phyloP scores from a whole-genome alignment of 257 asterid species.

The Cynanchum wilfordii region DNA sequence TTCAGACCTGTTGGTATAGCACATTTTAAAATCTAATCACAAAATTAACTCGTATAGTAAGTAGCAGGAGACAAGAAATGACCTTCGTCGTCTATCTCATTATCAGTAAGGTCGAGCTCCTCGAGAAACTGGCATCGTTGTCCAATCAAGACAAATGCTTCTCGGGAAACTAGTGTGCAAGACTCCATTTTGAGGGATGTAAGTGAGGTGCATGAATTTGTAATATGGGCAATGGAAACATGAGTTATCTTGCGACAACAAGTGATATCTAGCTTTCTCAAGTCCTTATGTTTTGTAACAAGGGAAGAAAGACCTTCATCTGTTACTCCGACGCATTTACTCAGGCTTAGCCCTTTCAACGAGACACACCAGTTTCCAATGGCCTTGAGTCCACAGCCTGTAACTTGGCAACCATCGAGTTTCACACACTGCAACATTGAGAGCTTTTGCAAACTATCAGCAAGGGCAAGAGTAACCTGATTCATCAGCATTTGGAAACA shows the following conservation, averaged over 20 bases:
- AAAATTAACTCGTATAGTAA: not conserved
- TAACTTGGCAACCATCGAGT: conserved; percentile 80
- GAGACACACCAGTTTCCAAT: conserved; percentile 69
- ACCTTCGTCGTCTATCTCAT: conserved; percentile 86
- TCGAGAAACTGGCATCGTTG: conserved; percentile 62
- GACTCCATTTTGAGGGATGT: conserved; percentile 87
- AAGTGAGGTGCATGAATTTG: conserved; percentile 63
- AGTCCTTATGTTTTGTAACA: conserved; percentile 54
- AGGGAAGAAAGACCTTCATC: conserved; percentile 80
- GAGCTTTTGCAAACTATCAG: conserved; percentile 67
- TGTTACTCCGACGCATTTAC: conserved; percentile 78
- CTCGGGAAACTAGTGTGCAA: conserved; percentile 47
- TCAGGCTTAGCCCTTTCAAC: conserved; percentile 63
- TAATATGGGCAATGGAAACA: conserved; percentile 55
- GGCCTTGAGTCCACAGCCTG: conserved; percentile 73
- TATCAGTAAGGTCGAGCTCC: conserved; percentile 88
- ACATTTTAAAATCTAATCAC: conserved; percentile 2
- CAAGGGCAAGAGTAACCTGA: conserved; percentile 80
- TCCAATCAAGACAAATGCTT: conserved; percentile 73
- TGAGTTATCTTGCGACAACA: conserved; percentile 77
- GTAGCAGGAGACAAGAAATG: conserved; percentile 15
- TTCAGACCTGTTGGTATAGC: conserved; percentile 46
- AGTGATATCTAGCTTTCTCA: conserved; percentile 74
- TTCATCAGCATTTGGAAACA: conserved; percentile 9
- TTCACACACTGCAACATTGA: conserved; percentile 59